A percentile compares a stretch with the other conserved stretches of the same genome.
Evolutionary conservation across 139 green algal genomes (phyloP).

Genomic region (Chlorella sp.): DNA sequence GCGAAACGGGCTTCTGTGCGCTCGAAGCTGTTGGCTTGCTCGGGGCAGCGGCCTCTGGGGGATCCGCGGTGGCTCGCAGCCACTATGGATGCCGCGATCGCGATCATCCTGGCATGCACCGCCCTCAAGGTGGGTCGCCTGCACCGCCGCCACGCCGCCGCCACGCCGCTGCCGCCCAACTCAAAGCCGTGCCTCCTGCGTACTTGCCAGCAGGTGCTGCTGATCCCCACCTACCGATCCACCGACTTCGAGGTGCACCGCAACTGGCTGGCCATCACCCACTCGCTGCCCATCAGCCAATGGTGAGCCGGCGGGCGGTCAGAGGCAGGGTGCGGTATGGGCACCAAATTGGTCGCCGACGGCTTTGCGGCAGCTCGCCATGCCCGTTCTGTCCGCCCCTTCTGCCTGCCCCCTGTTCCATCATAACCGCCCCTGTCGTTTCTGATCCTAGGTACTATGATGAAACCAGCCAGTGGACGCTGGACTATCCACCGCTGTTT

Average conservation of each 20-base stretch:
- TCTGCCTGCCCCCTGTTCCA: background rate
- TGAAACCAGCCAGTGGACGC: conserved; percentile 89
- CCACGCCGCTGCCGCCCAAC: background rate
- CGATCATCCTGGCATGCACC: conserved; percentile 14
- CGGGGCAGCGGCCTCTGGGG: too few species aligned
- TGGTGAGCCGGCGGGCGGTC: conserved; percentile 63
- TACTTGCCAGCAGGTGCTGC: conserved; percentile 62
- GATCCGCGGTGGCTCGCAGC: background rate
- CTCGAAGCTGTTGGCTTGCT: too few species aligned
- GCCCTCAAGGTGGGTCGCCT: conserved; percentile 4
- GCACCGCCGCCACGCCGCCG: background rate
- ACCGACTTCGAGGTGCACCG: conserved; percentile 98
- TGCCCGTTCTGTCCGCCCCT: background rate
- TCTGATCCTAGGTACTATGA: conserved; percentile 26
- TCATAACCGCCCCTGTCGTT: background rate
- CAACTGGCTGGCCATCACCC: conserved; percentile 96
- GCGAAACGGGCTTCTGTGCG: too few species aligned
- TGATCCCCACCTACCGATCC: conserved; percentile 87
- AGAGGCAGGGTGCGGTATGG: too few species aligned
- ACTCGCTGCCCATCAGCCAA: conserved; percentile 68
- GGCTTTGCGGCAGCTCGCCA: background rate
- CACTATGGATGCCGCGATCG: conserved; percentile 5
- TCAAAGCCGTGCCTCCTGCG: too few species aligned
- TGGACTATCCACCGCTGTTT: conserved; percentile 98
- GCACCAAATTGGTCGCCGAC: too few species aligned